These are phyloP conservation scores for Cadophora malorum DNA, from an alignment of 2,329 filamentous ascomycete genomes.

Conservation along the genomic window DNA sequence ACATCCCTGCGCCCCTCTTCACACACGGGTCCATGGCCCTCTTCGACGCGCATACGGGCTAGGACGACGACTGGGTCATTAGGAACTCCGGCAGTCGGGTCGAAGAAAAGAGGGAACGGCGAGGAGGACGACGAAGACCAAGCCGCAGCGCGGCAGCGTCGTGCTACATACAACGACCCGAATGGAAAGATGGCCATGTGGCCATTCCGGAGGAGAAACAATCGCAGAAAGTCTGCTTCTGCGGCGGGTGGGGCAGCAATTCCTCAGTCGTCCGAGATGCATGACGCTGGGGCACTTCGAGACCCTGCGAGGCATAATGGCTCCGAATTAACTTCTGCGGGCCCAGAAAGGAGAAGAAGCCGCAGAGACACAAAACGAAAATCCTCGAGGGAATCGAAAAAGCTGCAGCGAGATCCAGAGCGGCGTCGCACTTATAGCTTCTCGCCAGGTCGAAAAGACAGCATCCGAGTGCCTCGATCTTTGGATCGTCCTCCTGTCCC, in stretches of 20 bases:
- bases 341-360: slow-evolving; percentile 45
- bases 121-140: background rate
- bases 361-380: slow-evolving; percentile 45
- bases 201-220: slow-evolving; percentile 80
- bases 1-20: slow-evolving; percentile 19
- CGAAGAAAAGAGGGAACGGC: background rate
- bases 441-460: slow-evolving; percentile 64
- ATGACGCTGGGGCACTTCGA: slow-evolving; percentile 42
- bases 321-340: slow-evolving; percentile 43
- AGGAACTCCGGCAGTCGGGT: background rate
- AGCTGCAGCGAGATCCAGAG: slow-evolving; percentile 52
- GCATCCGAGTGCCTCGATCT: slow-evolving; percentile 51
- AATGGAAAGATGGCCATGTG: slow-evolving; percentile 73
- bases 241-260: slow-evolving; percentile 57
- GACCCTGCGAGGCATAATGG: slow-evolving; percentile 44
- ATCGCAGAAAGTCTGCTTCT: slow-evolving; percentile 62
- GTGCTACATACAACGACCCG: slow-evolving; percentile 28
- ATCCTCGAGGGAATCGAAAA: slow-evolving; percentile 46
- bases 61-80: slow-evolving; percentile 28
- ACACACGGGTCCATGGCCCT: slow-evolving; percentile 35
- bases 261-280: slow-evolving; percentile 59
- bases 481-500: slow-evolving; percentile 42
- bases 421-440: slow-evolving; percentile 64
- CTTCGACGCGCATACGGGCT: slow-evolving; percentile 30
- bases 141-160: slow-evolving; percentile 27